A percentile compares a stretch with the other conserved stretches of the same genome.
Evolutionary conservation across 352 stramenopile genomes (phyloP).

Genomic region (Pythium apleroticum): DNA sequence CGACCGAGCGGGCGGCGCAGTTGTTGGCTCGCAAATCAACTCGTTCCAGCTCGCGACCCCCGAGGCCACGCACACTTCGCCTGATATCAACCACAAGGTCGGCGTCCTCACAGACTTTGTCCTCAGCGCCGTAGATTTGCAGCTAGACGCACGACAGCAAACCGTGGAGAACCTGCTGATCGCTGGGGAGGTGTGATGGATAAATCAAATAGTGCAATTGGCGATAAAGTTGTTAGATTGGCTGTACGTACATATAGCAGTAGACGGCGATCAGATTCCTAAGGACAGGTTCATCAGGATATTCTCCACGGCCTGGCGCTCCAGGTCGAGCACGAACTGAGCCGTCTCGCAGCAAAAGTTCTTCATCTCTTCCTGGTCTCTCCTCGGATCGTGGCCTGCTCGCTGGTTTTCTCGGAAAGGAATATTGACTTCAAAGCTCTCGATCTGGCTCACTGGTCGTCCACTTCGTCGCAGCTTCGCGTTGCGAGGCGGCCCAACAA

Average conservation of each 20-base stretch:
- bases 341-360: background rate
- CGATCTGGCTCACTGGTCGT: background rate
- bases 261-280: background rate
- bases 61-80: background rate
- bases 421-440: background rate
- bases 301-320: conserved; percentile 1
- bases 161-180: conserved; percentile 8
- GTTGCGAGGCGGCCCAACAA: conserved; percentile 3
- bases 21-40: background rate
- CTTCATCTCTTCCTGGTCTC: background rate
- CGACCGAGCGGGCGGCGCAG: background rate
- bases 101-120: conserved; percentile 7
- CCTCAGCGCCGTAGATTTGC: background rate
- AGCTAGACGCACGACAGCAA: conserved; percentile 3
- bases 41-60: conserved; percentile 5
- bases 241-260: too few species aligned
- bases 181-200: background rate
- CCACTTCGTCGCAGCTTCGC: background rate
- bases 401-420: background rate
- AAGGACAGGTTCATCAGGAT: background rate
- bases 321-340: background rate
- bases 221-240: too few species aligned
- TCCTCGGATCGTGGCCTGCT: background rate
- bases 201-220: too few species aligned
- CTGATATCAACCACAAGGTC: background rate